Percentiles rank a stretch among this genome's conserved stretches.
Evolutionary conservation across 2,329 filamentous ascomycete genomes (phyloP).

Genomic region (Diaporthe eres): DNA sequence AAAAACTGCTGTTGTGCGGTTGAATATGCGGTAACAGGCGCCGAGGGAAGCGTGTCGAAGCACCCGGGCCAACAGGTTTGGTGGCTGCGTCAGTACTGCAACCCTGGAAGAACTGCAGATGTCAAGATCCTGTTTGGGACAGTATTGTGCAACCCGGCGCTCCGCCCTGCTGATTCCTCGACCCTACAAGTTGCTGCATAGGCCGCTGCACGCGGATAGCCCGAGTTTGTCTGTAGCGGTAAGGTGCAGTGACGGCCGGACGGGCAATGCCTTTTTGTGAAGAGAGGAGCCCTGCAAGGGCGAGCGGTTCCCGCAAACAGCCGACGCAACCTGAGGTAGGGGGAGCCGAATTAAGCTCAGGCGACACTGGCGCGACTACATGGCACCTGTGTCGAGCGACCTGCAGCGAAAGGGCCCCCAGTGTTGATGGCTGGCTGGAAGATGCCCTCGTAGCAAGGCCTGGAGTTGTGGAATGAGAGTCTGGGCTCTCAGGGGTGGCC

Average conservation of each 20-base stretch:
- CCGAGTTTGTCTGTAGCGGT: background rate
- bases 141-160: conserved; percentile 24
- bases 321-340: conserved; percentile 13
- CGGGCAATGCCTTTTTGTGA: conserved; percentile 7
- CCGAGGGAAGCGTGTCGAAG: conserved; percentile 23
- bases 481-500: conserved; percentile 17
- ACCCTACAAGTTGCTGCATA: background rate
- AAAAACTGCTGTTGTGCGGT: conserved; percentile 31
- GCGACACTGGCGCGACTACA: conserved; percentile 4
- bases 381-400: background rate
- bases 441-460: conserved; percentile 27
- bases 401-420: conserved; percentile 22
- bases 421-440: conserved; percentile 18
- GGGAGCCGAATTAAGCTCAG: conserved; percentile 4
- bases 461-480: conserved; percentile 25
- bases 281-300: conserved; percentile 20
- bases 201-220: background rate
- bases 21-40: conserved; percentile 28
- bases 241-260: conserved; percentile 1
- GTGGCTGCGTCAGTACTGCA: conserved; percentile 34
- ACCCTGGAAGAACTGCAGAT: conserved; percentile 32
- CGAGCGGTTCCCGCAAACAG: background rate
- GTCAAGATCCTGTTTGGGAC: conserved; percentile 36
- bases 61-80: conserved; percentile 7
- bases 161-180: conserved; percentile 25